Evolutionary conservation across 1,284 basidiomycete species (phyloP).

Genomic region (Ceratorhiza oryzae-sativae): DNA sequence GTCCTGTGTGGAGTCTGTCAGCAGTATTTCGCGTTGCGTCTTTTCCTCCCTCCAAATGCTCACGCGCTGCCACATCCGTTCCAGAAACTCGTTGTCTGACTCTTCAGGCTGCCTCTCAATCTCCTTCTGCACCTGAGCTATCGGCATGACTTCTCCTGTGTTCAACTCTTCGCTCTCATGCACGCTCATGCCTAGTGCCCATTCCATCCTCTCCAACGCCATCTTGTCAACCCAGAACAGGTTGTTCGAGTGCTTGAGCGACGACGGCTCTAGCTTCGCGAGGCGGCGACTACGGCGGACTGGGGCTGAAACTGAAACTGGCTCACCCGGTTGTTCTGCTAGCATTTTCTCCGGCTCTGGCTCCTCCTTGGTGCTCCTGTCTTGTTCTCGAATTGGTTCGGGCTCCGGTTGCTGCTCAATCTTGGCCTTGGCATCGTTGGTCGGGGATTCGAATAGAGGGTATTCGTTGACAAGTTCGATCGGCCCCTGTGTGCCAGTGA

Average conservation of each 20-base stretch:
- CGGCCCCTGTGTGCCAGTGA: background rate
- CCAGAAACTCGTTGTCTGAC: background rate
- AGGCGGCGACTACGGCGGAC: background rate
- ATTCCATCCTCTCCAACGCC: background rate
- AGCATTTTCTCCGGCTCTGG: background rate
- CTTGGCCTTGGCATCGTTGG: background rate
- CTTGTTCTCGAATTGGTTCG: background rate
- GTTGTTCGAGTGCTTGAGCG: background rate
- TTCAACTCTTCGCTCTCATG: background rate
- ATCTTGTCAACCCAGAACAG: background rate
- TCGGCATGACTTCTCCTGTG: background rate
- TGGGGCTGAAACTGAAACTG: background rate
- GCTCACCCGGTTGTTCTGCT: background rate
- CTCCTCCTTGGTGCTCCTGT: too few species aligned
- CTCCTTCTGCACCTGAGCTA: background rate
- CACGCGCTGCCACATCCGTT: background rate
- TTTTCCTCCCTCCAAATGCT: background rate
- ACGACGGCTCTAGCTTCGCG: background rate
- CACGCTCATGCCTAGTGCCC: background rate
- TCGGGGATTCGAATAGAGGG: background rate
- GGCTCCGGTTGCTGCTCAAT: too few species aligned
- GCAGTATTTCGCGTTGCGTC: constrained; percentile 19
- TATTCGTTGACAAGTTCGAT: constrained; percentile 4
- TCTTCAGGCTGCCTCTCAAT: background rate
- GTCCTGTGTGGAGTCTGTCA: background rate